phyloP scores from a whole-genome alignment of 164 flowering plant genomes.

The Platanus orientalis region DNA sequence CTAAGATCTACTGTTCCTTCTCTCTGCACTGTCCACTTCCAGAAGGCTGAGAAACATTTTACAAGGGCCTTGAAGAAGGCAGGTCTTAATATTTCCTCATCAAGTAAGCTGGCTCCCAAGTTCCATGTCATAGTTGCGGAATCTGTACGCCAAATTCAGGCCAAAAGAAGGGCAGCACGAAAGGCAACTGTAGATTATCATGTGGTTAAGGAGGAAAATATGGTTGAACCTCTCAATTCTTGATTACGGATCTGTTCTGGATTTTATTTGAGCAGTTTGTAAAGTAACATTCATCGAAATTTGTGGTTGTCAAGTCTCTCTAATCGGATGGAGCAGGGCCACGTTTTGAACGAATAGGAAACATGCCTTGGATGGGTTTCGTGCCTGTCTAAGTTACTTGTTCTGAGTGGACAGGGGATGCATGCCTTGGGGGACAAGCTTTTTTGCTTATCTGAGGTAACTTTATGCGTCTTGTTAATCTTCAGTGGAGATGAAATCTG shows the following conservation, averaged over 20 bases:
- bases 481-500: too few species aligned
- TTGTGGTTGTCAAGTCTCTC: not conserved
- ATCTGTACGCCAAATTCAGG: constrained; percentile 64
- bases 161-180: constrained; percentile 48
- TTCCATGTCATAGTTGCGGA: constrained; percentile 69
- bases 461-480: too few species aligned
- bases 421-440: too few species aligned
- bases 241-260: not conserved
- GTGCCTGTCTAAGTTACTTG: constrained; percentile 1
- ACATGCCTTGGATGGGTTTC: not conserved
- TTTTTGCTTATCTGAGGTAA: too few species aligned
- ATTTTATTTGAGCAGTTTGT: not conserved
- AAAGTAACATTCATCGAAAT: not conserved
- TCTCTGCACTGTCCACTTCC: constrained; percentile 54
- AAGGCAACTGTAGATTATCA: constrained; percentile 14
- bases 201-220: constrained; percentile 33
- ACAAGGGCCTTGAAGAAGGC: constrained; percentile 61
- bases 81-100: constrained; percentile 57
- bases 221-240: not conserved
- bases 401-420: not conserved
- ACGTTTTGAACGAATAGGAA: not conserved
- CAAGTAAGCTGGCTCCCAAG: constrained; percentile 65
- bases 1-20: constrained; percentile 54
- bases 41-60: constrained; percentile 51
- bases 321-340: not conserved